A percentile compares a stretch with the other conserved stretches of the same genome.
phyloP scores from a whole-genome alignment of 306 rosid species.

The Myrica gale region DNA sequence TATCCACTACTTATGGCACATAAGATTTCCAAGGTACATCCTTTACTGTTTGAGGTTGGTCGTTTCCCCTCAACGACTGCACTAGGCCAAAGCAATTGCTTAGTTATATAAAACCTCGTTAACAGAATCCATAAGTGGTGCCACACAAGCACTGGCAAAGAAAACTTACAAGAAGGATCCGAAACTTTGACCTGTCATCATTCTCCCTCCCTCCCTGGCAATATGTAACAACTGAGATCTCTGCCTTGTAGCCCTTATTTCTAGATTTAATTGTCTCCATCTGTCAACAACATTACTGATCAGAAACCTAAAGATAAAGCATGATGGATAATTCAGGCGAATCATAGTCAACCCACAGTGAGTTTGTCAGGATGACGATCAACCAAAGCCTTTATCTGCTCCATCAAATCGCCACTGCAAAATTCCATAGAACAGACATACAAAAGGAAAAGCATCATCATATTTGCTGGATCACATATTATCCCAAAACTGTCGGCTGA shows the following conservation, averaged over 20 bases:
- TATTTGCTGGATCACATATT: background rate
- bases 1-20: conserved; percentile 47
- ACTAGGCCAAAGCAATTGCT: conserved; percentile 8
- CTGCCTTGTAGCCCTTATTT: conserved; percentile 76
- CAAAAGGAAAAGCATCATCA: background rate
- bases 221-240: conserved; percentile 73
- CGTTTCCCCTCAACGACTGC: background rate
- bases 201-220: conserved; percentile 48
- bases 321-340: conserved; percentile 21
- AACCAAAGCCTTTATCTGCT: conserved; percentile 71
- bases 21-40: conserved; percentile 18
- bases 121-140: background rate
- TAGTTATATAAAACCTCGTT: background rate
- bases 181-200: conserved; percentile 60
- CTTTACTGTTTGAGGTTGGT: background rate
- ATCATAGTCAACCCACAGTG: conserved; percentile 49
- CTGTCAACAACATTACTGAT: conserved; percentile 37
- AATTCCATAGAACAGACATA: conserved; percentile 29
- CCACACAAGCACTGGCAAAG: conserved; percentile 8
- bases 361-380: conserved; percentile 76
- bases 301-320: conserved; percentile 19
- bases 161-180: conserved; percentile 87
- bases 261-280: conserved; percentile 61
- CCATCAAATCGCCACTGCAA: conserved; percentile 74
- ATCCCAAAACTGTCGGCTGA: background rate